Base-by-base conservation (phyloP, 1,284 basidiomycete species). In the Ganoderma resinaceum region DNA sequence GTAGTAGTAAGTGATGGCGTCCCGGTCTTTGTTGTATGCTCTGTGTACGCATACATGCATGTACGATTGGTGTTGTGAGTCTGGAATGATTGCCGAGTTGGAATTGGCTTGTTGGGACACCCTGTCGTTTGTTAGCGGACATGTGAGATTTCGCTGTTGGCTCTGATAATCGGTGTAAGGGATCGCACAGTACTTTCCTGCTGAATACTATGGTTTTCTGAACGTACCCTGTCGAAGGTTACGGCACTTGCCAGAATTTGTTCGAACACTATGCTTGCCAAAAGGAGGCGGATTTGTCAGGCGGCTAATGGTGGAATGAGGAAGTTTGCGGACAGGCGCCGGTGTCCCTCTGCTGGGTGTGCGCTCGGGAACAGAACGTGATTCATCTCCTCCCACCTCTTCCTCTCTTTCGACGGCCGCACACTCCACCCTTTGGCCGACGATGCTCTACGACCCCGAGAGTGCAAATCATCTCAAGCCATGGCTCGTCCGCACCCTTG, bases 401-500 rank as follows among this genome's bases (percentile, higher is more conserved):
- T 43, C 66, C 40, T 61, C 61, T 55, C n/a, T 49, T 20, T 46
- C 18, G 18, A 37, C 64, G 59, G 57, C 66, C 61, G 38, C 57
- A 63, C 46, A 40, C 49, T 49, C 61, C 31, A 33, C 35, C 46
- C 42, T 38, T 29, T 61, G 70, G 68, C 68, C 59, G 55, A 73
- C 55, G 1, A 93, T 93, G 92, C 82, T 90, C 72, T 88, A 85
- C 80, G 91, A 94, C 79, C 79, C 86, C 62, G 80, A 87, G 62
- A 88, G 89, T 31, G 84, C 84, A 0, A 78, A 80, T n/a, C 84
- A 91, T 74, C 85, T 94, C 72, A 93, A 91, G 74, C 88, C 89
- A 74, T 97, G 95, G 95, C 90, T 96, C 62, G 85, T 94, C 61
- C 87, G 87, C 72, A 93, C 90, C 0, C 87, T 96, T 59, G 95